Conservation (phyloP, 2,329 filamentous ascomycete species). For the Trichoderma citrinoviride region DNA sequence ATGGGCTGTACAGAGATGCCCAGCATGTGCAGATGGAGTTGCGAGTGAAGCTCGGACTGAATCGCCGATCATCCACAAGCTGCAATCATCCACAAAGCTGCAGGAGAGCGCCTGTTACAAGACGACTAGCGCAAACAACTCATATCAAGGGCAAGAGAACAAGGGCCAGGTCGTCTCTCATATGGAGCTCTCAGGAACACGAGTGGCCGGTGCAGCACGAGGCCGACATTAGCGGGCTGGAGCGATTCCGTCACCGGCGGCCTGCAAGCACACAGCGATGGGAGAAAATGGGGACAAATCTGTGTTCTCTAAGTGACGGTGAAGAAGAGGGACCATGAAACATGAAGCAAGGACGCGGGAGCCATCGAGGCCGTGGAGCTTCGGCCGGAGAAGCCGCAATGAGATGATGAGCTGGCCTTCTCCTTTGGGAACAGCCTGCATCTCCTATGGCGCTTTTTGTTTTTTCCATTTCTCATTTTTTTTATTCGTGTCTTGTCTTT, state of each 20-base stretch:
- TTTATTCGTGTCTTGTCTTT: too few relatives aligned
- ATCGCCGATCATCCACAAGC: slow-evolving; percentile 17
- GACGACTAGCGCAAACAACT: slow-evolving; percentile 14
- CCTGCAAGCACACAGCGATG: slow-evolving; percentile 7
- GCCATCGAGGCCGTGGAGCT: slow-evolving; percentile 12
- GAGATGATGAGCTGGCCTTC: slow-evolving; percentile 33
- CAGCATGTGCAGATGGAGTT: background rate
- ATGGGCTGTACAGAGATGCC: background rate
- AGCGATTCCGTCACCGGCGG: background rate
- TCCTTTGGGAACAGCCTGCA: slow-evolving; percentile 35
- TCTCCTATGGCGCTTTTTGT: slow-evolving; percentile 22
- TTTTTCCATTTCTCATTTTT: too few relatives aligned
- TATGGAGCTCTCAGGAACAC: slow-evolving; percentile 4
- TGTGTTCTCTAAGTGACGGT: slow-evolving; percentile 10
- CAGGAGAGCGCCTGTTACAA: background rate
- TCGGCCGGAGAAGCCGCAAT: slow-evolving; percentile 17
- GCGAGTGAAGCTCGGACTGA: slow-evolving; percentile 10
- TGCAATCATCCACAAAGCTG: slow-evolving; percentile 16
- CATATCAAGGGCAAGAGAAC: slow-evolving; percentile 2
- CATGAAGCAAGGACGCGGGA: background rate
- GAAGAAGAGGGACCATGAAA: background rate
- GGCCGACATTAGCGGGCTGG: slow-evolving; percentile 10
- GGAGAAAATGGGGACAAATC: background rate
- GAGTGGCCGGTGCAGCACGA: background rate
- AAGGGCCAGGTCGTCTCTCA: background rate